A percentile compares a stretch with the other conserved stretches of the same genome.
Conservation (phyloP, 2,329 filamentous ascomycete species). For the Amylocarpus encephaloides region DNA sequence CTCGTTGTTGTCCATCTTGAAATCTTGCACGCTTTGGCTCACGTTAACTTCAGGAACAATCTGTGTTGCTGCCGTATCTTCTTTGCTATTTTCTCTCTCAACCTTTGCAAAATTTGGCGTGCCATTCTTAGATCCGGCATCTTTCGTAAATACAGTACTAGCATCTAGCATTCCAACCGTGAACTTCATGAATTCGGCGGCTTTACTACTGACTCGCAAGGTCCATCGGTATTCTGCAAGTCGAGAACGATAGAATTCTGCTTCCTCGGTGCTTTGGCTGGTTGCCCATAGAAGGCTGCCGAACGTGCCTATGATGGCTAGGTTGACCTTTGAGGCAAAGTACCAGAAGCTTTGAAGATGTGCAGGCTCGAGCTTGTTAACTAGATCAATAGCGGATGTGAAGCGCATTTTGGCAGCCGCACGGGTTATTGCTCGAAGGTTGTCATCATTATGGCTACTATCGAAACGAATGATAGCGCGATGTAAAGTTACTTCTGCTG, state of each 20-base stretch:
- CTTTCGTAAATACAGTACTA: conserved; percentile 23
- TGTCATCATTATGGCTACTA: conserved; percentile 18
- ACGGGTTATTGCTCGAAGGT: conserved; percentile 19
- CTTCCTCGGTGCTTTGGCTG: conserved; percentile 19
- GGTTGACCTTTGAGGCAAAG: conserved; percentile 81
- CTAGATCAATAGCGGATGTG: conserved; percentile 35
- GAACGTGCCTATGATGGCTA: conserved; percentile 91
- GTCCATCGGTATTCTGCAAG: conserved; percentile 26
- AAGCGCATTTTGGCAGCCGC: conserved; percentile 36
- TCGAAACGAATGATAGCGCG: conserved; percentile 43
- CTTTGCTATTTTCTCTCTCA: conserved; percentile 1
- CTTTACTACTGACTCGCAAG: conserved; percentile 24
- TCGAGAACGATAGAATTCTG: conserved; percentile 23
- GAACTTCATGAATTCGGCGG: conserved; percentile 28
- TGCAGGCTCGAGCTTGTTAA: conserved; percentile 37
- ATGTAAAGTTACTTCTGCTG: conserved; percentile 45
- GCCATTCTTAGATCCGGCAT: conserved; percentile 12
- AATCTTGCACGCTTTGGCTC: conserved; percentile 3
- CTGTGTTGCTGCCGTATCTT: neutral
- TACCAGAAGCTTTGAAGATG: conserved; percentile 60
- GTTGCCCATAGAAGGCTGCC: conserved; percentile 34
- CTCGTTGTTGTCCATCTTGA: conserved; percentile 3
- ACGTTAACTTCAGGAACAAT: conserved; percentile 4
- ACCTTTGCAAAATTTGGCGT: conserved; percentile 12
- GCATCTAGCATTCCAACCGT: conserved; percentile 25